Evolutionary conservation across 73 alveolate genomes (phyloP).

Genomic region (Vitrella brassicaformis): DNA sequence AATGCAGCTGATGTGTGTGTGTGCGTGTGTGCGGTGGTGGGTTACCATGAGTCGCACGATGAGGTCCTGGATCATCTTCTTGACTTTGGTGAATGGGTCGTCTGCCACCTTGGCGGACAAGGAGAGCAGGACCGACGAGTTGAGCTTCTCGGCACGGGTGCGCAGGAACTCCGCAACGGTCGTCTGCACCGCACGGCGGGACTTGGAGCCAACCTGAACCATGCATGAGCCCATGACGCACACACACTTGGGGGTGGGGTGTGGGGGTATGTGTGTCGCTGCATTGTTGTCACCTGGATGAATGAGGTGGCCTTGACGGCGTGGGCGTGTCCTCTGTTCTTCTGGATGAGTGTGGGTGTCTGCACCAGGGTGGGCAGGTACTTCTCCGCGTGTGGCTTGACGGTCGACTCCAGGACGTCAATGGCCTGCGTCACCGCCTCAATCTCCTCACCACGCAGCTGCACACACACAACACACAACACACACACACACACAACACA

Average conservation of each 20-base stretch:
- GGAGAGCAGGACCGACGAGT: neutral
- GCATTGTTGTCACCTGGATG: no score
- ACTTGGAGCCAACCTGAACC: no score
- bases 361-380: slow-evolving; percentile 1
- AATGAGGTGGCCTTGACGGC: no score
- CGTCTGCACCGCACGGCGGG: neutral
- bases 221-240: no score
- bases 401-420: neutral
- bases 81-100: slow-evolving; percentile 4
- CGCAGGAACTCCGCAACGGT: neutral
- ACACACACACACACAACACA: no score
- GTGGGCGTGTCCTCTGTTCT: no score
- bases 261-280: no score
- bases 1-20: no score
- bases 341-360: no score
- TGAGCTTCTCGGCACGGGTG: neutral
- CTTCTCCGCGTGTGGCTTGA: slow-evolving; percentile 1
- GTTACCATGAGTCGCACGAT: slow-evolving; percentile 18
- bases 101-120: neutral
- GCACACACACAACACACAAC: no score
- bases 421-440: neutral
- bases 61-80: slow-evolving; percentile 21
- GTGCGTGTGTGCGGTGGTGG: no score
- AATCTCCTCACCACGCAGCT: slow-evolving; percentile 11
- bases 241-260: no score